Conservation (phyloP, 495 filamentous ascomycete genomes). For the Baudoinia panamericana region DNA sequence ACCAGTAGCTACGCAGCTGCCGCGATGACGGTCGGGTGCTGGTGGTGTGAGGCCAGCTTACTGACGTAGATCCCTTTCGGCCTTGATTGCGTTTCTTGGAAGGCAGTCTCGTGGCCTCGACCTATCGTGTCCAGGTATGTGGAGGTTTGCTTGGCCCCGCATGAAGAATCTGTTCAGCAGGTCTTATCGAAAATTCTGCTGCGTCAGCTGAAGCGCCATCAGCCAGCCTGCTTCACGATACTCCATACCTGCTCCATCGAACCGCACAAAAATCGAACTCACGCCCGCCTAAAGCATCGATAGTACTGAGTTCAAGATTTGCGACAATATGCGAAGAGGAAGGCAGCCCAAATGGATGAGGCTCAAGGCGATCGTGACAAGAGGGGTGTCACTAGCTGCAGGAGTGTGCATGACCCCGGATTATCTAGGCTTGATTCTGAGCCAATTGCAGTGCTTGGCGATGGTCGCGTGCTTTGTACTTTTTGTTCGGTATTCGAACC, state of each 20-base stretch:
- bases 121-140: not conserved
- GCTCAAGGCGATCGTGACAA: no score
- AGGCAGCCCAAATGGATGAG: not conserved
- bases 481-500: no score
- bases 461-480: no score
- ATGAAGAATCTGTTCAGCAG: no score
- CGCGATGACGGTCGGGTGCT: not conserved
- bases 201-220: conserved; percentile 5
- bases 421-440: no score
- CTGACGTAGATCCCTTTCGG: no score
- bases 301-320: conserved; percentile 15
- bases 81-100: not conserved
- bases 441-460: no score
- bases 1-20: not conserved
- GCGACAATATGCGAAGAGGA: not conserved
- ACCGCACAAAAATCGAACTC: conserved; percentile 12
- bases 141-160: not conserved
- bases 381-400: no score
- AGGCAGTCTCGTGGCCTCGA: not conserved
- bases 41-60: not conserved
- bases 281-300: not conserved
- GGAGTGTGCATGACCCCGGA: no score
- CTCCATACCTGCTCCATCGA: conserved; percentile 7
- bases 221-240: not conserved
- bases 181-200: not conserved